These are phyloP conservation scores for Ilyonectria destructans DNA, from an alignment of 2,329 filamentous ascomycete genomes.

Conservation along the genomic window DNA sequence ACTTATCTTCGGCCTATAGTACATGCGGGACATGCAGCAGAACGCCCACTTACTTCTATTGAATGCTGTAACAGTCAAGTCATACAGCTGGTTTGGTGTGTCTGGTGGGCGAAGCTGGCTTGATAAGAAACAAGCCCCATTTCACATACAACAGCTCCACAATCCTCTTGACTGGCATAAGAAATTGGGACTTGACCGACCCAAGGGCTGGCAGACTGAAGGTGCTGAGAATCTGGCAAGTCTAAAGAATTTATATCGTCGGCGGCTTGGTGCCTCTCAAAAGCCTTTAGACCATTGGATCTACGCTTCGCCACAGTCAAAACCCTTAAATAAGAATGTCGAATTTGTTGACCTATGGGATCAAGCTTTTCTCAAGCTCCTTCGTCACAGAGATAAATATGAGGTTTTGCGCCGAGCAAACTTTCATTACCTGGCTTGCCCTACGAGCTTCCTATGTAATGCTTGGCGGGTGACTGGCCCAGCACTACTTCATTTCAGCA, in stretches of 20 bases:
- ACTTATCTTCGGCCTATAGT: no score
- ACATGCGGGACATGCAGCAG: no score
- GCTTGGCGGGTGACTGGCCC: slow-evolving; percentile 14
- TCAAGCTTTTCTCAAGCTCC: slow-evolving; percentile 9
- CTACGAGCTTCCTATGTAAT: slow-evolving; percentile 10
- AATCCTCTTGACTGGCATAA: slow-evolving; percentile 16
- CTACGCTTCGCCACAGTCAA: slow-evolving; percentile 9
- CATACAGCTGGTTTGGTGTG: no score
- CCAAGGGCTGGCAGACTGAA: background rate
- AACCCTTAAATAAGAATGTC: slow-evolving; percentile 6
- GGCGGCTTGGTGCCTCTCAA: no score
- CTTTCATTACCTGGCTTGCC: slow-evolving; percentile 19
- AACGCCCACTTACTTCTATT: no score
- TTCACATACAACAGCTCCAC: slow-evolving; percentile 22
- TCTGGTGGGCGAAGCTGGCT: background rate
- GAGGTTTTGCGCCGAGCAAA: slow-evolving; percentile 4
- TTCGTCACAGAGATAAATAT: slow-evolving; percentile 12
- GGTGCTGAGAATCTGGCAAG: no score
- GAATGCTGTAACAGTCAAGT: no score
- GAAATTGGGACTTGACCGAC: slow-evolving; percentile 13
- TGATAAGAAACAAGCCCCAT: slow-evolving; percentile 2
- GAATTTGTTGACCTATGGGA: slow-evolving; percentile 13
- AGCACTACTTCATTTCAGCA: slow-evolving; percentile 8
- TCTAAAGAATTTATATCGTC: no score
- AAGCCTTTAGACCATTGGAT: slow-evolving; percentile 12